phyloP scores from a whole-genome alignment of 202 grass and related monocot genomes.

The Miscanthus sacchariflorus region DNA sequence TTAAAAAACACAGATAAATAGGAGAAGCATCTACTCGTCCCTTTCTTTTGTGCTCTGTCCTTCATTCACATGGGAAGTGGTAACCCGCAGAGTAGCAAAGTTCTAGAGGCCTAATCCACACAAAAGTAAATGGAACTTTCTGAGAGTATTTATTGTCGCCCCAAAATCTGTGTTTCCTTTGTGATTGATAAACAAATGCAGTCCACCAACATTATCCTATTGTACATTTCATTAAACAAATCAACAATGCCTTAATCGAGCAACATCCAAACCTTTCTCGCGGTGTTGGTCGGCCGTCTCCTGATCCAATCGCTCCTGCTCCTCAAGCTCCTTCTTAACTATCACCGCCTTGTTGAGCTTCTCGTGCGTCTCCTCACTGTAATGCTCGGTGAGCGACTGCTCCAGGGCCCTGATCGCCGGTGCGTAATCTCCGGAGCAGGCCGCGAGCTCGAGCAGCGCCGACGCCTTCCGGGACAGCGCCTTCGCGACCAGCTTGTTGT shows the following conservation, averaged over 20 bases:
- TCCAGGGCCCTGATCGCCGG: slow-evolving; percentile 54
- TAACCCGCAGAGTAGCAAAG: background rate
- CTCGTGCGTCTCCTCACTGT: slow-evolving; percentile 48
- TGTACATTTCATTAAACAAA: background rate
- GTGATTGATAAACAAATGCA: background rate
- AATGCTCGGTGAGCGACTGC: slow-evolving; percentile 59
- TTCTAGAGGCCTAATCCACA: slow-evolving; percentile 24
- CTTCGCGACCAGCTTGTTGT: slow-evolving; percentile 55
- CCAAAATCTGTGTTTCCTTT: background rate
- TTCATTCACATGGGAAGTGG: background rate
- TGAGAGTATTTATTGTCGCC: background rate
- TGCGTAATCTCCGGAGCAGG: slow-evolving; percentile 50
- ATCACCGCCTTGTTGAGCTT: slow-evolving; percentile 54
- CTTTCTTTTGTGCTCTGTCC: background rate
- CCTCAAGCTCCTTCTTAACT: slow-evolving; percentile 46
- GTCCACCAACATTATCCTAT: background rate
- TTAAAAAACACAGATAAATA: slow-evolving; percentile 28
- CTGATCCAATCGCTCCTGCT: slow-evolving; percentile 63
- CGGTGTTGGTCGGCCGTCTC: slow-evolving; percentile 56
- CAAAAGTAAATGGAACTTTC: background rate
- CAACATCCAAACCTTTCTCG: slow-evolving; percentile 51
- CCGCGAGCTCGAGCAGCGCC: slow-evolving; percentile 56
- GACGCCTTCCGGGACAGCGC: slow-evolving; percentile 63
- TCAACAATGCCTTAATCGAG: background rate
- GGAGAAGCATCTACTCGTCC: background rate